These are phyloP conservation scores for Sporodiniella umbellata DNA, from an alignment of 371 early-diverging fungal species.

Conservation along the genomic window DNA sequence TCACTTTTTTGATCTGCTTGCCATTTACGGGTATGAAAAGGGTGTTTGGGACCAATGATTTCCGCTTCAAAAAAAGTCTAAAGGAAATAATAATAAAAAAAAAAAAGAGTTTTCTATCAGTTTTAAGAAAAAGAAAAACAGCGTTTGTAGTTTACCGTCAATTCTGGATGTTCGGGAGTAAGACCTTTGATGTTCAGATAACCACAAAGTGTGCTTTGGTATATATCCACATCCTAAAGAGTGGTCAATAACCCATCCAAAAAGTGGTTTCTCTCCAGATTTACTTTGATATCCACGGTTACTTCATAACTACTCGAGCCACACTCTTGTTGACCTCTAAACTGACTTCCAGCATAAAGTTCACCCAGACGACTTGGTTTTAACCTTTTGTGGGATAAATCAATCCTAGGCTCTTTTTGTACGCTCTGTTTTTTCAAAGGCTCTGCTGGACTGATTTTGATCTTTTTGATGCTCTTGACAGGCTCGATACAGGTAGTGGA, in stretches of 20 bases:
- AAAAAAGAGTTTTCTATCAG: too few relatives aligned
- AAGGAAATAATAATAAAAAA: not conserved
- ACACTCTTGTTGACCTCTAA: constrained; percentile 65
- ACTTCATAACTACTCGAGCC: constrained; percentile 66
- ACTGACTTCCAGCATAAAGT: constrained; percentile 58
- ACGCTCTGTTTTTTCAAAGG: not conserved
- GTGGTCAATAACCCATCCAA: too few relatives aligned
- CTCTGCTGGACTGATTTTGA: not conserved
- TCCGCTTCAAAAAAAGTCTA: constrained; percentile 77
- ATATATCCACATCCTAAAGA: constrained; percentile 68
- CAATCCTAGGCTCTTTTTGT: not conserved
- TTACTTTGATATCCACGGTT: constrained; percentile 65
- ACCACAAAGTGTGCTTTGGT: constrained; percentile 64
- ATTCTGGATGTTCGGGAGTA: constrained; percentile 72
- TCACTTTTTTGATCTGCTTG: constrained; percentile 75
- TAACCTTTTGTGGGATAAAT: not conserved
- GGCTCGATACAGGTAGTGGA: constrained; percentile 1
- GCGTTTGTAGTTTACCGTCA: constrained; percentile 36
- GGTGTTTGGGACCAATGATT: constrained; percentile 71
- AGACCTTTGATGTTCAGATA: constrained; percentile 74
- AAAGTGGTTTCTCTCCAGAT: too few relatives aligned
- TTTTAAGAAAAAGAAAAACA: not conserved
- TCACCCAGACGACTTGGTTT: not conserved
- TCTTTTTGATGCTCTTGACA: not conserved
- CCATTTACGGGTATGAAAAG: constrained; percentile 85